phyloP scores from a whole-genome alignment of 768 basidiomycete species.

The Mycena latifolia region DNA sequence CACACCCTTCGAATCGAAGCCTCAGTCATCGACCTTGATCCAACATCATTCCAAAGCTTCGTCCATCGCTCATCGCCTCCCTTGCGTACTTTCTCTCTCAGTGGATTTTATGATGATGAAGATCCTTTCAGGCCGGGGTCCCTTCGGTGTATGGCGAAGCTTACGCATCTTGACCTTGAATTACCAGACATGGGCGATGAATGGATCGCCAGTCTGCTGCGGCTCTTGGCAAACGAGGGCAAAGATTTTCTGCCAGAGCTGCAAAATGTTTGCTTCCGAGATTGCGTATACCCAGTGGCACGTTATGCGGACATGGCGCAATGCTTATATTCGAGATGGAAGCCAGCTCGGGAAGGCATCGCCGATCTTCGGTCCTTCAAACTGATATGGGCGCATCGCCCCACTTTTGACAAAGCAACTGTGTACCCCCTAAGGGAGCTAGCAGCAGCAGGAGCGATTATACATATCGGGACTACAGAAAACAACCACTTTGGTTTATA shows the following conservation, averaged over 20 bases:
- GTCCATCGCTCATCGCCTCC: background rate
- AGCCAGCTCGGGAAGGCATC: no score
- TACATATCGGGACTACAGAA: background rate
- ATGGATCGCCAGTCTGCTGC: background rate
- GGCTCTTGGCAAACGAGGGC: background rate
- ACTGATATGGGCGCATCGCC: no score
- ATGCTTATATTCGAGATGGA: no score
- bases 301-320: no score
- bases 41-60: no score
- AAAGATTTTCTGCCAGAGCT: background rate
- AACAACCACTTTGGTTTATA: background rate
- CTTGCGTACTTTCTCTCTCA: background rate
- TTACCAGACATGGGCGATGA: background rate
- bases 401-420: no score
- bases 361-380: no score
- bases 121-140: background rate
- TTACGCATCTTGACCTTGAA: background rate
- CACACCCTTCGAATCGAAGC: conserved; percentile 2
- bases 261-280: no score
- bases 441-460: no score
- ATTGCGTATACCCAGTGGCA: no score
- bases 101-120: background rate
- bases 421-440: no score
- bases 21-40: background rate
- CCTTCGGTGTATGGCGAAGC: background rate